Conservation (phyloP, 768 basidiomycete species). For the Dictyophora rubrovolvata region DNA sequence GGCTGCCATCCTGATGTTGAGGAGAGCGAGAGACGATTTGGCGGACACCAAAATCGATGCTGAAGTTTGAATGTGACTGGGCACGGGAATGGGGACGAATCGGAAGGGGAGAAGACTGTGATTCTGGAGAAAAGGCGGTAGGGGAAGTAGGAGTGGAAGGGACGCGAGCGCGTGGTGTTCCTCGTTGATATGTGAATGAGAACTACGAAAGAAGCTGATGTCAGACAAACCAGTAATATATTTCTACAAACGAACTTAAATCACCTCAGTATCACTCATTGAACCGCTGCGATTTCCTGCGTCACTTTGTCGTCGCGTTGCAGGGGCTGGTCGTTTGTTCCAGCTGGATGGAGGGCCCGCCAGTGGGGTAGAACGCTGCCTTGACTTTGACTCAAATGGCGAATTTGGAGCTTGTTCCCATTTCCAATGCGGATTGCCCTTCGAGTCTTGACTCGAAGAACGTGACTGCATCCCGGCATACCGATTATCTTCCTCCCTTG, state of each 20-base stretch:
- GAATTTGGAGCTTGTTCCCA: constrained; percentile 33
- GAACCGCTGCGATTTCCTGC: constrained; percentile 45
- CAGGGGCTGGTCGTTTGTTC: constrained; percentile 58
- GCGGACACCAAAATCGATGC: constrained; percentile 26
- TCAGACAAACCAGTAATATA: constrained; percentile 4
- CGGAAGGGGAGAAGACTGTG: constrained; percentile 31
- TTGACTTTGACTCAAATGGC: constrained; percentile 56
- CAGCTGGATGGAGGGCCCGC: constrained; percentile 64
- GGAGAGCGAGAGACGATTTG: constrained; percentile 35
- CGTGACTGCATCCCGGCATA: constrained; percentile 28
- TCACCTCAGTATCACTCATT: constrained; percentile 67
- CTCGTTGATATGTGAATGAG: constrained; percentile 32
- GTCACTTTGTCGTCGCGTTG: constrained; percentile 60
- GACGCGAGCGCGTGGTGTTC: constrained; percentile 43
- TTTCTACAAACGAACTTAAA: constrained; percentile 12
- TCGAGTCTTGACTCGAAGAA: constrained; percentile 49
- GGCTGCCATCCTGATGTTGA: constrained; percentile 29
- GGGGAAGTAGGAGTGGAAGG: constrained; percentile 64
- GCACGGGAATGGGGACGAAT: constrained; percentile 57
- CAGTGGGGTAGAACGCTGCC: constrained; percentile 65
- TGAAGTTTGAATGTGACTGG: constrained; percentile 29
- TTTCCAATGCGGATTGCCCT: constrained; percentile 26
- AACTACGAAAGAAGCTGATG: constrained; percentile 22
- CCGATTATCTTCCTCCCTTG: constrained; percentile 24
- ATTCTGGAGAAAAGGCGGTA: constrained; percentile 26